Conservation (phyloP, 306 rosid species). For the Inga leiocalycina region DNA sequence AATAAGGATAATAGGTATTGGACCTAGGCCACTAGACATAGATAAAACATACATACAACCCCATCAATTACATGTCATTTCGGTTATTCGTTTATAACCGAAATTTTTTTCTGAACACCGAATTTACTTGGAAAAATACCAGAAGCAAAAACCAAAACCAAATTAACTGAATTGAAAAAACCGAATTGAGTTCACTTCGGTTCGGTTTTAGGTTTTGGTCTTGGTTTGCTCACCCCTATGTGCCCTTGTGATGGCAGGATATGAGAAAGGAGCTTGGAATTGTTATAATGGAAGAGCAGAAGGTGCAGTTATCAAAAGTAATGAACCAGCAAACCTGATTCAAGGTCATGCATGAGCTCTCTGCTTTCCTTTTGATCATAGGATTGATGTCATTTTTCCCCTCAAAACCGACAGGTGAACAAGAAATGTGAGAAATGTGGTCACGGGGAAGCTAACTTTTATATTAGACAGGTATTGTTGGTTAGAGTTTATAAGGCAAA, state of each 20-base stretch:
- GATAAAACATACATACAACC: too few species aligned
- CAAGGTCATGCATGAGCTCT: constrained; percentile 5
- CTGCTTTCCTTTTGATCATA: neutral
- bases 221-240: neutral
- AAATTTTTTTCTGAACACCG: too few species aligned
- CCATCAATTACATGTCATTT: too few species aligned
- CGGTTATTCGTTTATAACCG: too few species aligned
- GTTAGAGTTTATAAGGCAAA: constrained; percentile 4
- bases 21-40: too few species aligned
- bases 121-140: too few species aligned
- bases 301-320: constrained; percentile 45
- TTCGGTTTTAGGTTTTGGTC: too few species aligned
- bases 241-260: constrained; percentile 41
- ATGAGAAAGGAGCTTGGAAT: constrained; percentile 55
- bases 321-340: constrained; percentile 20
- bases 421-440: constrained; percentile 82
- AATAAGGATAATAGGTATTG: too few species aligned
- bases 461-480: constrained; percentile 48
- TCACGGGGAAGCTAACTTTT: constrained; percentile 62
- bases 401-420: constrained; percentile 53
- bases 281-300: constrained; percentile 35
- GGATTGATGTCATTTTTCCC: neutral
- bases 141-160: too few species aligned
- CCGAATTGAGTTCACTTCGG: too few species aligned
- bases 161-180: too few species aligned